Evolutionary conservation across 148 eudicot species (phyloP), one percentile per base, ranked within the genome.

Genomic region (Dysphania ambrosioides): DNA sequence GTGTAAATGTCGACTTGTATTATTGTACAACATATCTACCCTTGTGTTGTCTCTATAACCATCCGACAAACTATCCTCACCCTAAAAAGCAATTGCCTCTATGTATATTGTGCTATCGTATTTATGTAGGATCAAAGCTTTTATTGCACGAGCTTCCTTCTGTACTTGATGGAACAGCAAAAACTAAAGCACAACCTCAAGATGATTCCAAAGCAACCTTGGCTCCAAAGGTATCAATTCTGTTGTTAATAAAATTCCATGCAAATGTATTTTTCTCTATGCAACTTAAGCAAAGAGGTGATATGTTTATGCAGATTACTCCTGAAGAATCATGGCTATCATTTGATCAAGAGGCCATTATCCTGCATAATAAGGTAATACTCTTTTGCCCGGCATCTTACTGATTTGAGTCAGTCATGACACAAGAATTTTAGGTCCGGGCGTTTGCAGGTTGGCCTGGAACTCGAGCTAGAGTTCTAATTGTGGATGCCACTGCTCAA

Each of bases 381-480:
- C 44, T 49, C 75, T 61, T 72, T 57, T 75, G 34, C 71, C 27
- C 65, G 73, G 60, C 6, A 60, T 71, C 53, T 35, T 26, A 72
- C 55, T 35, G 64, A 58, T 73, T 34, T 60, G 34, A 74, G 68
- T 78, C 58, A 27, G 62, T 72, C 41, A 74, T 84, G 85, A 86
- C 87, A 86, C 72, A 79, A 78, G 68, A 78, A 78, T 84, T 86
- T 68, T 84, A 95, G 98, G 98, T 95, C 61, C 96, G 98, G 85
- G 98, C 97, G 77, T 90, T 95, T 84, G 88, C 98, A 84, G 97
- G 98, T 32, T 95, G 98, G 98, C 98, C 98, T 5, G 98, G 98
- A 49, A 95, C 98, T 75, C 93, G 96, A 77, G 90, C 91, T 35
- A 90, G 77, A 80, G 85, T 92, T 79, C 88, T 68, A 71, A 79